A percentile compares a stretch with the other conserved stretches of the same genome.
These are phyloP conservation scores for Mortierella alpina DNA, from an alignment of 192 early-diverging fungal genomes.

Conservation along the genomic window DNA sequence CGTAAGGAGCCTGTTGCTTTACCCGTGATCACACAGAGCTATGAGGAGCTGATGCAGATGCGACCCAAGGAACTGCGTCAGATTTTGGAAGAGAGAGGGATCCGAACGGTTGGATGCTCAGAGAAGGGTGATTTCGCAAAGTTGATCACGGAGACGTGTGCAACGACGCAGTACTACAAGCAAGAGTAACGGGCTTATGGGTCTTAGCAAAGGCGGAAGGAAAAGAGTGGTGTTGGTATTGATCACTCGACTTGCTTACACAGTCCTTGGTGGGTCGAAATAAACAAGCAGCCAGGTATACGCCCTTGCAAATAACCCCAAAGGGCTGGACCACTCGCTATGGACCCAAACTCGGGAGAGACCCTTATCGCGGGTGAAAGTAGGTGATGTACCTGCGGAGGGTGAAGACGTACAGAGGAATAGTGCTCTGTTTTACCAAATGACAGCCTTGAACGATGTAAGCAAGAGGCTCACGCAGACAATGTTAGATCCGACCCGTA, in stretches of 20 bases:
- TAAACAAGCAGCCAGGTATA: no score
- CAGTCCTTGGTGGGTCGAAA: background rate
- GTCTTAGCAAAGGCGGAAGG: background rate
- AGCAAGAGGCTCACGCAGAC: no score
- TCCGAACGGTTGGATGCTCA: conserved; percentile 49
- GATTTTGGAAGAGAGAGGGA: conserved; percentile 60
- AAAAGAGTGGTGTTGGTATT: background rate
- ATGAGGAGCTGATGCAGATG: conserved; percentile 61
- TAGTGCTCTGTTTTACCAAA: no score
- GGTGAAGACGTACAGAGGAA: no score
- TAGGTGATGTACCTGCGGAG: no score
- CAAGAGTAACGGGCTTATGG: conserved; percentile 2
- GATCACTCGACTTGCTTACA: background rate
- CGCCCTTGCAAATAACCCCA: no score
- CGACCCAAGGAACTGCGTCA: conserved; percentile 62
- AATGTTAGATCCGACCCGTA: no score
- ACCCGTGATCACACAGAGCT: conserved; percentile 58
- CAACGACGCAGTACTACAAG: conserved; percentile 50
- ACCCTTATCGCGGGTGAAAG: no score
- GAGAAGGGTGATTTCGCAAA: conserved; percentile 66
- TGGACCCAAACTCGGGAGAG: no score
- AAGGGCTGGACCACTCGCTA: no score
- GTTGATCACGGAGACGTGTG: conserved; percentile 53
- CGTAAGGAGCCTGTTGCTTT: conserved; percentile 45
- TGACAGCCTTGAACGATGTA: no score